Evolutionary conservation across 1,284 basidiomycete genomes (phyloP).

Genomic region (Cryptococcus maquisensis): DNA sequence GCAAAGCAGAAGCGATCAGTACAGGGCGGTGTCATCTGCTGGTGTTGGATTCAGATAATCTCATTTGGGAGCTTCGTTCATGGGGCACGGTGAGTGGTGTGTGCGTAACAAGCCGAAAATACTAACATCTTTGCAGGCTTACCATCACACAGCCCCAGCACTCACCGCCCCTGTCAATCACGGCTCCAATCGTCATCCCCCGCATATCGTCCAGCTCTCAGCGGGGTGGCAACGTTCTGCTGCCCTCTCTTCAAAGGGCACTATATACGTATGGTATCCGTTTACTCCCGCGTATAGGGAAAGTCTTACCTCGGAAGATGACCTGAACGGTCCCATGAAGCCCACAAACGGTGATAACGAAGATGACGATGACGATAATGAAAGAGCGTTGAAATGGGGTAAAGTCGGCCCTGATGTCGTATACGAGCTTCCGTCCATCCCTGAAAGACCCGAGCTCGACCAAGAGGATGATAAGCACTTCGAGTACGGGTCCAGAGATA

Average conservation of each 20-base stretch:
- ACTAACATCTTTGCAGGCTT: slow-evolving; percentile 22
- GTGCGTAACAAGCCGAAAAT: background rate
- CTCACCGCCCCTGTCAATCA: slow-evolving; percentile 31
- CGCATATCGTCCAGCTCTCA: slow-evolving; percentile 59
- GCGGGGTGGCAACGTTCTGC: slow-evolving; percentile 71
- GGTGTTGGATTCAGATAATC: slow-evolving; percentile 41
- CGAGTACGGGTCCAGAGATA: slow-evolving; percentile 21
- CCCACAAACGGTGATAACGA: slow-evolving; percentile 27
- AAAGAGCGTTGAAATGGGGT: slow-evolving; percentile 31
- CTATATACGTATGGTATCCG: slow-evolving; percentile 74
- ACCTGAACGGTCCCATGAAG: slow-evolving; percentile 44
- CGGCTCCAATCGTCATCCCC: slow-evolving; percentile 19
- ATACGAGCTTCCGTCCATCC: slow-evolving; percentile 18
- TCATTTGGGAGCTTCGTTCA: slow-evolving; percentile 42
- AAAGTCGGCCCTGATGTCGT: slow-evolving; percentile 26
- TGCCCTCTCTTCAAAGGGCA: slow-evolving; percentile 63
- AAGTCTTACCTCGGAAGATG: slow-evolving; percentile 30
- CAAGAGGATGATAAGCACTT: slow-evolving; percentile 48
- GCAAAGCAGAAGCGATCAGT: slow-evolving; percentile 28
- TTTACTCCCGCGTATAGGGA: slow-evolving; percentile 39
- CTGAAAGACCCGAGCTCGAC: slow-evolving; percentile 50
- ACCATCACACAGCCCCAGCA: slow-evolving; percentile 32
- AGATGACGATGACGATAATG: slow-evolving; percentile 47
- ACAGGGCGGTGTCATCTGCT: slow-evolving; percentile 36
- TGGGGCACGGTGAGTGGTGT: slow-evolving; percentile 33